Evolutionary conservation across 768 basidiomycete species (phyloP).

Genomic region (Leucocoprinus leucothites): DNA sequence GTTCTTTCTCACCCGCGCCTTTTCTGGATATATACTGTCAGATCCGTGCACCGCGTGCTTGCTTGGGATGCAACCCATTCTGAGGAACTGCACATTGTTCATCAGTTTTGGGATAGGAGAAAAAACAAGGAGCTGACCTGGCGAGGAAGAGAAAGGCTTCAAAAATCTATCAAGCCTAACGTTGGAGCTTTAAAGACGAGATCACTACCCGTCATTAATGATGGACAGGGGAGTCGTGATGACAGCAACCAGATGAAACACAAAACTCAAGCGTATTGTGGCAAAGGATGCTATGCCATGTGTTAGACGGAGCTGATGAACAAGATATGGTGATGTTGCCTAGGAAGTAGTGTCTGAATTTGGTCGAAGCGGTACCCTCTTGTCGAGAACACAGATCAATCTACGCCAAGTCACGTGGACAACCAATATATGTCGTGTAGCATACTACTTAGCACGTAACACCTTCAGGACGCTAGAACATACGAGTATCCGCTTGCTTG

Average conservation of each 20-base stretch:
- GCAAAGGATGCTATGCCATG: neutral
- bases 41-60: constrained; percentile 24
- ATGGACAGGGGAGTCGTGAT: constrained; percentile 5
- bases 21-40: neutral
- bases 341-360: neutral
- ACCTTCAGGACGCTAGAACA: neutral
- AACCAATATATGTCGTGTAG: neutral
- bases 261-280: constrained; percentile 3
- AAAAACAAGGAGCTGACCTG: constrained; percentile 1
- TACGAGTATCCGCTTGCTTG: neutral
- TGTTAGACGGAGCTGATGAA: no score
- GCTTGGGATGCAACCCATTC: constrained; percentile 43
- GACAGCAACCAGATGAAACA: constrained; percentile 1
- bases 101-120: neutral
- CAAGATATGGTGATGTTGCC: no score
- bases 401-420: constrained; percentile 9
- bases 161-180: neutral
- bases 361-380: no score
- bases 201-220: neutral
- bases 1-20: neutral
- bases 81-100: neutral
- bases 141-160: neutral
- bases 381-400: no score
- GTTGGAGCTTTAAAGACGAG: neutral
- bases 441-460: constrained; percentile 4